Base-by-base conservation (phyloP, 495 filamentous ascomycete genomes). In the Neohortaea acidophila region DNA sequence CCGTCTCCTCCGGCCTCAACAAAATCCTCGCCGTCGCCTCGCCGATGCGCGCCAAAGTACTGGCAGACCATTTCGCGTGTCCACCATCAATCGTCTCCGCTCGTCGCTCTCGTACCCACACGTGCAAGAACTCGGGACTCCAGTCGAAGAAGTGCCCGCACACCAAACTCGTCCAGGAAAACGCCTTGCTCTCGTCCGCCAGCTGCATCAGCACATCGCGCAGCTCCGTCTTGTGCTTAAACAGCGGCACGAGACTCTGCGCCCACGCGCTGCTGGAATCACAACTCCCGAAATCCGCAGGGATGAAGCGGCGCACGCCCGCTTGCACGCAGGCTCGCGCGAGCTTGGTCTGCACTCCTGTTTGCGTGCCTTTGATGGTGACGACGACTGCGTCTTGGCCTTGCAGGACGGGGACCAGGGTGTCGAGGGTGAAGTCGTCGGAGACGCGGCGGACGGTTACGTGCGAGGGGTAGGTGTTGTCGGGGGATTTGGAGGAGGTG, bases 71-170 rank as follows among this genome's bases (percentile, higher is more conserved):
- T 9, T 18, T 47, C 8, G 43, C 49, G 31, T 59, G 52, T 19
- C 69, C 66, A 10, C 43, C 45, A 49, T 69, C 64, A 41, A 55
- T 62, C 34, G 73, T 61, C 0, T 54, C 64, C 10, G 64, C 66
- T 0, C 58, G 63, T 19, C 56, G 58, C 18, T 50, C 47, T 8
- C 50, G 33, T 31, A 65, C 37, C 28, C 65, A 57, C 38, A 68
- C 62, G 41, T 59, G 64, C 11, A 72, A 43, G 50, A 73, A 44
- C 1, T 24, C 37, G 13, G 69, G 45, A 33, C 51, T 58, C 65
- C 64, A 66, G 48, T 72, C 69, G 38, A 74, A 64, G 47, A 73
- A 61, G 10, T 58, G 55, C 2, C 66, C 65, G 15, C 60, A 59
- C 3, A 64, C 57, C 25, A 74, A 44, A 15, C 51, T 59, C 11